phyloP scores from a whole-genome alignment of 2,329 filamentous ascomycete genomes.

The Fusarium sp. region DNA sequence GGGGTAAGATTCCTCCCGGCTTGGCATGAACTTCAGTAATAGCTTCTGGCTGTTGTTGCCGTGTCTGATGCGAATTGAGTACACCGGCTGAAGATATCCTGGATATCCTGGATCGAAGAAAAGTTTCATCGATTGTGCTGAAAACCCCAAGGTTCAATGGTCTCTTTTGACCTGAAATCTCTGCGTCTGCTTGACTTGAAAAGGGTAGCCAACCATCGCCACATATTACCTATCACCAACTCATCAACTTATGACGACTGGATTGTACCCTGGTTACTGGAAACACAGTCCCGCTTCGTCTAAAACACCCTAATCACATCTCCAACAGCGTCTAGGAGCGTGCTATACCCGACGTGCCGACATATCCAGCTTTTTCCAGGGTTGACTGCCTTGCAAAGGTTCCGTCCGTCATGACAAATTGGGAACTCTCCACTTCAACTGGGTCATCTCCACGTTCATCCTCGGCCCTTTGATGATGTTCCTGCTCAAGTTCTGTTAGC shows the following conservation, averaged over 20 bases:
- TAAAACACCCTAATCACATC: slow-evolving; percentile 19
- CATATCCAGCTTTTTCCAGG: slow-evolving; percentile 37
- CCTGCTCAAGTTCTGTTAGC: slow-evolving; percentile 34
- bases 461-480: slow-evolving; percentile 34
- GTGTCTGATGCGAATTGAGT: background rate
- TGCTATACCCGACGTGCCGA: slow-evolving; percentile 39
- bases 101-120: background rate
- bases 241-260: slow-evolving; percentile 29
- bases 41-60: background rate
- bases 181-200: slow-evolving; percentile 20
- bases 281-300: slow-evolving; percentile 23
- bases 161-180: slow-evolving; percentile 24
- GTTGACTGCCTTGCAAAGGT: slow-evolving; percentile 20
- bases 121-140: background rate
- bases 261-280: slow-evolving; percentile 20
- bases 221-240: slow-evolving; percentile 31
- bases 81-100: background rate
- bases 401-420: slow-evolving; percentile 34
- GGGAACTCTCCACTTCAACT: slow-evolving; percentile 25
- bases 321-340: slow-evolving; percentile 5
- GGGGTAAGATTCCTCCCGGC: slow-evolving; percentile 28
- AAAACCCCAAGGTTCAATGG: slow-evolving; percentile 1
- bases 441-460: slow-evolving; percentile 18
- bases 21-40: slow-evolving; percentile 32
- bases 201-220: slow-evolving; percentile 21